phyloP scores from a whole-genome alignment of 169 alveolate genomes.

The Amoebophrya sp. region DNA sequence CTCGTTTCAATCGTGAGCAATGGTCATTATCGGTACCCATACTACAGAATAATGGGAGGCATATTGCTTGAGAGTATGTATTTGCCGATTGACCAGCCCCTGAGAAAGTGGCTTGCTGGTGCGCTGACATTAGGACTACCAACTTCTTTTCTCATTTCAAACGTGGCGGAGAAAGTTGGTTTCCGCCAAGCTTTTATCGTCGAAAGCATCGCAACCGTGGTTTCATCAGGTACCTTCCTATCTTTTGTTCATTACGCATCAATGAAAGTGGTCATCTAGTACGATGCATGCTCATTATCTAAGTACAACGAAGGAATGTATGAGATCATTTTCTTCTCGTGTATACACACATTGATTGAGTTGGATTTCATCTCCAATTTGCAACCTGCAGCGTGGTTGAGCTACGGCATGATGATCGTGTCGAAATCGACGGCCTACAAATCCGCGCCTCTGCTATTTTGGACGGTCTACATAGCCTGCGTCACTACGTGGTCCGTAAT shows the following conservation, averaged over 20 bases:
- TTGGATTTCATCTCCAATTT: not conserved
- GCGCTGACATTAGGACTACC: not conserved
- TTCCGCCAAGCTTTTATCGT: not conserved
- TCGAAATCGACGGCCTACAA: not conserved
- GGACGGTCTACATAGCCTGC: conserved; percentile 21
- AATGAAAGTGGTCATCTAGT: too few species aligned
- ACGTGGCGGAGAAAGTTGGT: not conserved
- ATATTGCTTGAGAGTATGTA: not conserved
- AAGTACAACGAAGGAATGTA: not conserved
- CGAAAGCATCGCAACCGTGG: not conserved
- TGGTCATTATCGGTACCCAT: too few species aligned
- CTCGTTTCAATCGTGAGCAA: not conserved
- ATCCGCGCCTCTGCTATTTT: not conserved
- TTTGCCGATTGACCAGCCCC: not conserved
- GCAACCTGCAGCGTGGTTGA: not conserved
- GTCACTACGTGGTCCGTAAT: not conserved
- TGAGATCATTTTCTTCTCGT: not conserved
- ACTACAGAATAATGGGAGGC: not conserved
- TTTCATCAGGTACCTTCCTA: not conserved
- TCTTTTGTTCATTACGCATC: not conserved
- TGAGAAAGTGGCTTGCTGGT: not conserved
- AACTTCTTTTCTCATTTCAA: not conserved
- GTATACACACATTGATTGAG: not conserved
- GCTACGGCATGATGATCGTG: not conserved
- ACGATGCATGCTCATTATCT: not conserved